phyloP scores from a whole-genome alignment of 1,284 basidiomycete species.

The Cutaneotrichosporon sp. region DNA sequence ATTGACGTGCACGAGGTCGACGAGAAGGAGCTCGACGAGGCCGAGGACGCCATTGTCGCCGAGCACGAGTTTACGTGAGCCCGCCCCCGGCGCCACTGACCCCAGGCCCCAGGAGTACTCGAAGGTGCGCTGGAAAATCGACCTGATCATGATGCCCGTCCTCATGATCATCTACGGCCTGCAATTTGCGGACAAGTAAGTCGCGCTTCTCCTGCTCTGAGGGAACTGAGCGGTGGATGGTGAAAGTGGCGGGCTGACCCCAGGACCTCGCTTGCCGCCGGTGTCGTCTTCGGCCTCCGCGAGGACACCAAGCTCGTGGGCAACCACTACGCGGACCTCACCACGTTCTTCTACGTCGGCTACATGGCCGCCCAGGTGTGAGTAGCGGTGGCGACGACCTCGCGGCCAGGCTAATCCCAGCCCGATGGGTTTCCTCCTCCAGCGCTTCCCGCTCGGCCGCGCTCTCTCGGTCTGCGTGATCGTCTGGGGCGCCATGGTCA shows the following conservation, averaged over 20 bases:
- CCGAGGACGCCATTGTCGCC: slow-evolving; percentile 5
- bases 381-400: too few relatives aligned
- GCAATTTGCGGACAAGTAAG: slow-evolving; percentile 13
- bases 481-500: slow-evolving; percentile 31
- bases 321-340: slow-evolving; percentile 26
- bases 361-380: slow-evolving; percentile 27
- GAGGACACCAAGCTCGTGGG: slow-evolving; percentile 24
- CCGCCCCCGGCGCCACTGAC: neutral
- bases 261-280: slow-evolving; percentile 15
- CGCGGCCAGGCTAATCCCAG: slow-evolving; percentile 5
- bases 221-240: too few relatives aligned
- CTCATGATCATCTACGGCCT: slow-evolving; percentile 15
- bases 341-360: slow-evolving; percentile 28
- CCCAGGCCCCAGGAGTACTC: slow-evolving; percentile 13
- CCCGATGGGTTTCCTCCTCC: slow-evolving; percentile 31
- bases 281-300: slow-evolving; percentile 27
- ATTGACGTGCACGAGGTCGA: neutral
- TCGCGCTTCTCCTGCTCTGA: too few relatives aligned
- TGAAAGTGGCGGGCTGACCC: too few relatives aligned
- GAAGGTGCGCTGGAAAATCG: slow-evolving; percentile 15
- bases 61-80: slow-evolving; percentile 9
- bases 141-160: slow-evolving; percentile 23
- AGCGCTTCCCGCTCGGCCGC: slow-evolving; percentile 32
- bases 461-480: slow-evolving; percentile 22
- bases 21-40: neutral